These are phyloP conservation scores for Bretschneidera sinensis DNA, from an alignment of 345 rosid species.

Conservation along the genomic window DNA sequence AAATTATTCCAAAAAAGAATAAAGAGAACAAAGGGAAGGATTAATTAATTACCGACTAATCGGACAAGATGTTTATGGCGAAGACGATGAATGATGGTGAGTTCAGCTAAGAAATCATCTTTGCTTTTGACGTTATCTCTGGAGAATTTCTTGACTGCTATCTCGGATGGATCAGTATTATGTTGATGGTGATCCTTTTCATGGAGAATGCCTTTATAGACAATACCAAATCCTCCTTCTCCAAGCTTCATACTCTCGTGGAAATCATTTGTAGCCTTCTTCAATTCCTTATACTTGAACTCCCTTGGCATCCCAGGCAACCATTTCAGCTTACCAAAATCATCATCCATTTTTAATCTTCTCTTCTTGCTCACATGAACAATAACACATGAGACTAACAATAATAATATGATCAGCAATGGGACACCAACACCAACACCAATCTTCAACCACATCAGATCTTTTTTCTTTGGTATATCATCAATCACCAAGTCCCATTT, in stretches of 20 bases:
- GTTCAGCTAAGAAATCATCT: constrained; percentile 47
- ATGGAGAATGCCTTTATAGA: constrained; percentile 32
- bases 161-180: constrained; percentile 5
- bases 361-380: not conserved
- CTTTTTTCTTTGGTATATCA: not conserved
- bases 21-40: not conserved
- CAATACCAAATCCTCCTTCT: constrained; percentile 49
- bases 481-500: constrained; percentile 35
- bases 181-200: not conserved
- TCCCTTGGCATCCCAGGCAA: constrained; percentile 43
- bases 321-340: constrained; percentile 22
- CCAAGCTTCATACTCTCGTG: constrained; percentile 38
- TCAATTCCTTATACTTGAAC: constrained; percentile 33
- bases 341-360: constrained; percentile 7
- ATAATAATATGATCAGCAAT: not conserved
- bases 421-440: constrained; percentile 22
- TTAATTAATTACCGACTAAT: constrained; percentile 30
- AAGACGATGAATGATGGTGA: constrained; percentile 45
- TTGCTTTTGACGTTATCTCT: constrained; percentile 43
- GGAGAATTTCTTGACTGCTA: constrained; percentile 50
- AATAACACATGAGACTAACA: not conserved
- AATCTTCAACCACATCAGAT: constrained; percentile 10
- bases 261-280: constrained; percentile 36
- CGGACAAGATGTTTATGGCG: constrained; percentile 46
- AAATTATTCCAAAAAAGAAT: not conserved